Percentiles rank a stretch among this genome's conserved stretches.
phyloP scores from a whole-genome alignment of 2,329 filamentous ascomycete species.

The Calonectria multiphialidica region DNA sequence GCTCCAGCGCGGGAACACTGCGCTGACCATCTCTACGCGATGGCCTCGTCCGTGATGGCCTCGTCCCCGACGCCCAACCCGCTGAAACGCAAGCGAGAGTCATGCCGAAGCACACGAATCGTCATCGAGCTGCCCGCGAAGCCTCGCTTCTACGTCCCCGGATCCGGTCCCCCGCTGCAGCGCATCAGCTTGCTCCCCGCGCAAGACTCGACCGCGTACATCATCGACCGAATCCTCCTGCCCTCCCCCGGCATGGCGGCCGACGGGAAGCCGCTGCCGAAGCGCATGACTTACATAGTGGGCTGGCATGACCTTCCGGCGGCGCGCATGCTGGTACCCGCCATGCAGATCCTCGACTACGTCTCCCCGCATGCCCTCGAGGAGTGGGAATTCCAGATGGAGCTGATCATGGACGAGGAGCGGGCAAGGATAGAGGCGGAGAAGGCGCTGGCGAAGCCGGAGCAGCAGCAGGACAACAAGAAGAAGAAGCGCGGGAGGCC shows the following conservation, averaged over 20 bases:
- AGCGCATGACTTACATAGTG: slow-evolving; percentile 66
- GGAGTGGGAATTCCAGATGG: slow-evolving; percentile 64
- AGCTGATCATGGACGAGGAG: slow-evolving; percentile 57
- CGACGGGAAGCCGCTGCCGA: slow-evolving; percentile 52
- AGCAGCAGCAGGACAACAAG: too few relatives aligned
- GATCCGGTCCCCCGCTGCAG: slow-evolving; percentile 61
- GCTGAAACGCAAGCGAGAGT: slow-evolving; percentile 29
- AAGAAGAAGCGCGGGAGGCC: slow-evolving; percentile 44
- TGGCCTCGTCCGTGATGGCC: slow-evolving; percentile 39
- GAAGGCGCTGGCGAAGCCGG: slow-evolving; percentile 27
- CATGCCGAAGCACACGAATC: slow-evolving; percentile 25
- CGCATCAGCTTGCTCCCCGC: slow-evolving; percentile 61
- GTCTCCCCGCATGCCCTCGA: slow-evolving; percentile 69
- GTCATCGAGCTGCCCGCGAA: slow-evolving; percentile 32
- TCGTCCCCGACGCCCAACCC: slow-evolving; percentile 10
- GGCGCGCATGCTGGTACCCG: slow-evolving; percentile 59
- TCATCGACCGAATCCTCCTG: slow-evolving; percentile 65
- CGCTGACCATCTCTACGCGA: slow-evolving; percentile 31
- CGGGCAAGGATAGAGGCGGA: slow-evolving; percentile 44
- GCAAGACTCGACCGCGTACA: slow-evolving; percentile 67
- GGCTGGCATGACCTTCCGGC: slow-evolving; percentile 66
- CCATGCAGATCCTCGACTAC: slow-evolving; percentile 66
- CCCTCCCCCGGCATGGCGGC: slow-evolving; percentile 49
- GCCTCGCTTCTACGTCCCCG: slow-evolving; percentile 54
- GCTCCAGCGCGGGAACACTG: slow-evolving; percentile 21